Percentiles rank a stretch among this genome's conserved stretches.
phyloP scores from a whole-genome alignment of 352 stramenopile genomes.

The Phytophthora rubi region DNA sequence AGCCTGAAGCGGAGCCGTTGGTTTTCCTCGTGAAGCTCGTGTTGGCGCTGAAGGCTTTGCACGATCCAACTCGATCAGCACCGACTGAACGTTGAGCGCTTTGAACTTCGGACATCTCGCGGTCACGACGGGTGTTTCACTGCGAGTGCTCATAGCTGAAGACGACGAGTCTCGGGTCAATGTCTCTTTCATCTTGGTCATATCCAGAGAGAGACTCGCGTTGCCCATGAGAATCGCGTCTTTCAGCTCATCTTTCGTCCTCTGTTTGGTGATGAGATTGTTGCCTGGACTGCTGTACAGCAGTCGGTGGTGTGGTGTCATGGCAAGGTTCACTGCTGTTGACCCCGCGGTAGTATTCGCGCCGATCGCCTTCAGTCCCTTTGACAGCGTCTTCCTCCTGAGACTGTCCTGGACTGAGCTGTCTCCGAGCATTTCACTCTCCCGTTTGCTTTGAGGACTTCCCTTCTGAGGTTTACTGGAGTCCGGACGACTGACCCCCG shows the following conservation, averaged over 20 bases:
- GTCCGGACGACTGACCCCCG: conserved; percentile 4
- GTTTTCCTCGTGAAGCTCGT: conserved; percentile 19
- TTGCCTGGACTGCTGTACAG: conserved; percentile 27
- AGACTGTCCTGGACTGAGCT: conserved; percentile 25
- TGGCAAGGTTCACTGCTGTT: conserved; percentile 25
- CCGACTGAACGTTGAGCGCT: conserved; percentile 39
- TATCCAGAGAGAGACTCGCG: conserved; percentile 43
- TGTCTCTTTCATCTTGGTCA: conserved; percentile 35
- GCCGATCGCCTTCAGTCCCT: conserved; percentile 34
- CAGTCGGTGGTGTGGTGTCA: conserved; percentile 26
- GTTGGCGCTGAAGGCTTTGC: conserved; percentile 32
- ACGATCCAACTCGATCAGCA: conserved; percentile 52
- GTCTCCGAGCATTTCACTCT: conserved; percentile 30
- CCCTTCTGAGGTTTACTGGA: conserved; percentile 10
- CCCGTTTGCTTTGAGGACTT: conserved; percentile 21
- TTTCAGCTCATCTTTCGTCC: conserved; percentile 48
- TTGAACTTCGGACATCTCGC: conserved; percentile 60
- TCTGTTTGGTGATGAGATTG: conserved; percentile 32
- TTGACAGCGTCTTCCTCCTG: conserved; percentile 43
- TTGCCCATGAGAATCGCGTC: conserved; percentile 36
- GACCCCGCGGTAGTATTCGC: conserved; percentile 11
- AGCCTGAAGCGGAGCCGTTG: neutral
- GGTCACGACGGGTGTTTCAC: conserved; percentile 28
- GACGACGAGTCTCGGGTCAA: conserved; percentile 18
- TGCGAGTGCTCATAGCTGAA: conserved; percentile 12